Conservation (phyloP, 2,329 filamentous ascomycete genomes). For the Epicoccum sorghinum region DNA sequence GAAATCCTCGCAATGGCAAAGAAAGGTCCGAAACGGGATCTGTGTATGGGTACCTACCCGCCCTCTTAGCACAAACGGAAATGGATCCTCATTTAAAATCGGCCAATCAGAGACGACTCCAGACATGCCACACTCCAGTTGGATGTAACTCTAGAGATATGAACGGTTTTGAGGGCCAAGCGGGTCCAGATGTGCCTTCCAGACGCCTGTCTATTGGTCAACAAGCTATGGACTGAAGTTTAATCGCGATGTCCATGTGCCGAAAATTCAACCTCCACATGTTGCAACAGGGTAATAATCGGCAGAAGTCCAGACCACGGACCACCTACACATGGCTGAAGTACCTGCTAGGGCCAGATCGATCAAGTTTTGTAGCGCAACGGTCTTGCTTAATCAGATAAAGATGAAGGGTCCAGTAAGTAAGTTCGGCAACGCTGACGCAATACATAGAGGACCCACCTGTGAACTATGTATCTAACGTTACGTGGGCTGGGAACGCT, state of each 20-base stretch:
- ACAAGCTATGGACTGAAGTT: neutral
- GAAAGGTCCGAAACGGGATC: constrained; percentile 15
- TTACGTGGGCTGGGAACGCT: neutral
- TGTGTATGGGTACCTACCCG: constrained; percentile 12
- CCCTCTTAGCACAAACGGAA: constrained; percentile 8
- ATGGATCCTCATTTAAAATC: neutral
- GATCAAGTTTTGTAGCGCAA: constrained; percentile 6
- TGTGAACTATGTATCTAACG: neutral
- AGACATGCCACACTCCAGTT: constrained; percentile 13
- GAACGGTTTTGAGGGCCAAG: neutral
- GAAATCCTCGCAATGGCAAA: constrained; percentile 9
- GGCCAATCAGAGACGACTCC: constrained; percentile 11
- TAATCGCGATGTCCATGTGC: neutral
- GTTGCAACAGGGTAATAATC: constrained; percentile 13
- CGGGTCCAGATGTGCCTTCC: neutral
- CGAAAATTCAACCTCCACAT: constrained; percentile 10
- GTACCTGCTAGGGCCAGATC: neutral
- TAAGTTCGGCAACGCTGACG: neutral
- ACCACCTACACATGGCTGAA: constrained; percentile 1
- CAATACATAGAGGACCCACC: neutral
- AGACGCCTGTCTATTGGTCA: neutral
- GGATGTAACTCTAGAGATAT: constrained; percentile 1
- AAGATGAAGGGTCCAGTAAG: neutral
- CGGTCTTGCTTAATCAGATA: constrained; percentile 2
- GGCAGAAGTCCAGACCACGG: constrained; percentile 10